Evolutionary conservation across 139 green algal genomes (phyloP), one percentile per base, ranked within the genome.

Genomic region (Chlamydomonas sp.): DNA sequence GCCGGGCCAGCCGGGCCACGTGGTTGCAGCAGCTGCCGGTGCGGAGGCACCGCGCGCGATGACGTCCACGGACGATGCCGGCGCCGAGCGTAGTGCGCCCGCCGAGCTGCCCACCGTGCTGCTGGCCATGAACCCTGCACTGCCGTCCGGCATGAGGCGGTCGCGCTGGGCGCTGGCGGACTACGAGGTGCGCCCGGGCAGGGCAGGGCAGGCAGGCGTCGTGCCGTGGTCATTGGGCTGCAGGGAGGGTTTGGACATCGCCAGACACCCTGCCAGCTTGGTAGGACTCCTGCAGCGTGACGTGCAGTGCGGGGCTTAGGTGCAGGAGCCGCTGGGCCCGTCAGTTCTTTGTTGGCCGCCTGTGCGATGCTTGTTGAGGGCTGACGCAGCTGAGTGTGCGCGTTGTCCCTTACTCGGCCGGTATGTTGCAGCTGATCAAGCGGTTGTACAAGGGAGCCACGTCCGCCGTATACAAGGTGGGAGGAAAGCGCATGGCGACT

Each of bases 381-480:
- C 31, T 49, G 31, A 49, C 31, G 31, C 31, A 49, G 31, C 31
- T 49, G 31, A 49, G 31, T 49, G 31, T 49, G 31, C 31, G 31
- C 31, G 31, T 49, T 49, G 31, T 49, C 31, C 31, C 31, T 49
- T 49, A 49, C 31, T 49, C 31, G 31, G 31, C 31, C 31, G 31
- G 31, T 49, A 49, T 49, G 31, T 57, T 68, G 17, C 67, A 85
- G 80, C 16, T 88, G 0, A 31, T 69, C 0, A 83, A 88, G 74
- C 84, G 84, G 7, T 61, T 88, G 64, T 88, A 88, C 84, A 88
- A 88, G 74, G 75, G 84, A 63, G 3, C 49, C 17, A 88, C 84
- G 7, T 88, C 84, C 10, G 84, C 84, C 1, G 84, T 88, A 7
- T 88, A 88, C 57, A 49, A 49, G 31, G 31, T 49, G 31, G 31